Percentiles rank a stretch among this genome's conserved stretches.
Evolutionary conservation across 2,329 filamentous ascomycete genomes (phyloP).

Genomic region (Ceratocystis harringtonii): DNA sequence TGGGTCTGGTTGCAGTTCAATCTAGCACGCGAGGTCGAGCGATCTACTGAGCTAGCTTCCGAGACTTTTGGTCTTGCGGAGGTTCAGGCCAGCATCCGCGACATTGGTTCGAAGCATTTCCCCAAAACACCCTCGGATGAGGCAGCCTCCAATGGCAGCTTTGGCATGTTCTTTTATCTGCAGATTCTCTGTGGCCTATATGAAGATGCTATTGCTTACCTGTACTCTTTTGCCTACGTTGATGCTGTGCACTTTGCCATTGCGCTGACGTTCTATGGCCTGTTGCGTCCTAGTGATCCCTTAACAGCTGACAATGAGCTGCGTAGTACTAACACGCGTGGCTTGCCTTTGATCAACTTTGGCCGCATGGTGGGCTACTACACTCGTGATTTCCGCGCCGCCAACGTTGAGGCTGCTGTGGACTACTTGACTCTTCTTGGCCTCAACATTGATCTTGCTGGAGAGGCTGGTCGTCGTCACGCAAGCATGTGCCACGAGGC

Average conservation of each 20-base stretch:
- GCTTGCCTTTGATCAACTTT: slow-evolving; percentile 77
- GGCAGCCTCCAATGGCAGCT: slow-evolving; percentile 43
- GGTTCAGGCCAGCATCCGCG: slow-evolving; percentile 64
- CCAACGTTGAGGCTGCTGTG: slow-evolving; percentile 74
- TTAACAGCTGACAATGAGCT: slow-evolving; percentile 57
- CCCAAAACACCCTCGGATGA: slow-evolving; percentile 66
- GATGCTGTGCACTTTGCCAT: slow-evolving; percentile 92
- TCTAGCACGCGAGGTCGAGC: slow-evolving; percentile 50
- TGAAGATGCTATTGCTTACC: slow-evolving; percentile 79
- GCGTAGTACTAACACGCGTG: slow-evolving; percentile 49
- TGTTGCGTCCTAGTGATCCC: slow-evolving; percentile 76
- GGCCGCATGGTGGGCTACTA: slow-evolving; percentile 88
- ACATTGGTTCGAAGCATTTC: slow-evolving; percentile 87
- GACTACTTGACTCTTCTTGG: slow-evolving; percentile 89
- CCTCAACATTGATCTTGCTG: slow-evolving; percentile 70
- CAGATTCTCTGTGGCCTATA: slow-evolving; percentile 85
- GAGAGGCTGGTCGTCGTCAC: slow-evolving; percentile 60
- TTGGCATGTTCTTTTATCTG: slow-evolving; percentile 85
- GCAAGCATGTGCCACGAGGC: slow-evolving; percentile 78
- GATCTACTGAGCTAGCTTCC: slow-evolving; percentile 46
- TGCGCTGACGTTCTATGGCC: slow-evolving; percentile 73
- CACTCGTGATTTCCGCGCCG: slow-evolving; percentile 86
- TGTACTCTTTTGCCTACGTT: slow-evolving; percentile 82
- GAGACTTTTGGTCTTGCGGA: slow-evolving; percentile 51
- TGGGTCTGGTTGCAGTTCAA: slow-evolving; percentile 62